A percentile compares a stretch with the other conserved stretches of the same genome.
Evolutionary conservation across 108 stramenopile genomes (phyloP).

Genomic region (Pseudonitzschia delicatissima): DNA sequence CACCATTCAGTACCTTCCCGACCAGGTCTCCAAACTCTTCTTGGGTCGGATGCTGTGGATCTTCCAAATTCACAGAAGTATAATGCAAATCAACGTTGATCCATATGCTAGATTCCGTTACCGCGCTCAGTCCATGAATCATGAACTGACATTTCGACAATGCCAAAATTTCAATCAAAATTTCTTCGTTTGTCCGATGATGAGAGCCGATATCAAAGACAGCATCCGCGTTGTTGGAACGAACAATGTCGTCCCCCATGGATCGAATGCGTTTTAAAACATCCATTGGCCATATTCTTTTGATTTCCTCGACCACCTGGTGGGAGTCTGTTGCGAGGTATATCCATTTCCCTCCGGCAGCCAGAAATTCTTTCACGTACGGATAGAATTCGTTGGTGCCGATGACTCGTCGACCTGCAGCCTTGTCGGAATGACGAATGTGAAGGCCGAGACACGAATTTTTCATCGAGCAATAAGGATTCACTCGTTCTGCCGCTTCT

Average conservation of each 20-base stretch:
- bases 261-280: slow-evolving; percentile 32
- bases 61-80: slow-evolving; percentile 50
- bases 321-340: slow-evolving; percentile 57
- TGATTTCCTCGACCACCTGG: slow-evolving; percentile 40
- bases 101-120: slow-evolving; percentile 53
- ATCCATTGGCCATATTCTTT: slow-evolving; percentile 37
- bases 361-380: slow-evolving; percentile 37
- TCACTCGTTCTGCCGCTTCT: slow-evolving; percentile 31
- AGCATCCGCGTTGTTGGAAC: slow-evolving; percentile 35
- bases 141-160: slow-evolving; percentile 50
- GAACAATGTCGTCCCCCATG: slow-evolving; percentile 34
- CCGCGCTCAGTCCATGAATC: slow-evolving; percentile 53
- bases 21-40: slow-evolving; percentile 32
- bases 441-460: slow-evolving; percentile 49
- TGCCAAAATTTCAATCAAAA: slow-evolving; percentile 46
- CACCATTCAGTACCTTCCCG: slow-evolving; percentile 30
- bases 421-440: slow-evolving; percentile 71
- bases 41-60: slow-evolving; percentile 26
- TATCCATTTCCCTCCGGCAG: slow-evolving; percentile 43
- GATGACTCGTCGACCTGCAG: slow-evolving; percentile 42
- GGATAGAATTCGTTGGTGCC: slow-evolving; percentile 44
- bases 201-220: slow-evolving; percentile 49
- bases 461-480: slow-evolving; percentile 33
- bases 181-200: slow-evolving; percentile 52
- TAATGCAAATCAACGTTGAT: slow-evolving; percentile 43